Conservation (phyloP, 768 basidiomycete genomes). For the Leccinum broughii region DNA sequence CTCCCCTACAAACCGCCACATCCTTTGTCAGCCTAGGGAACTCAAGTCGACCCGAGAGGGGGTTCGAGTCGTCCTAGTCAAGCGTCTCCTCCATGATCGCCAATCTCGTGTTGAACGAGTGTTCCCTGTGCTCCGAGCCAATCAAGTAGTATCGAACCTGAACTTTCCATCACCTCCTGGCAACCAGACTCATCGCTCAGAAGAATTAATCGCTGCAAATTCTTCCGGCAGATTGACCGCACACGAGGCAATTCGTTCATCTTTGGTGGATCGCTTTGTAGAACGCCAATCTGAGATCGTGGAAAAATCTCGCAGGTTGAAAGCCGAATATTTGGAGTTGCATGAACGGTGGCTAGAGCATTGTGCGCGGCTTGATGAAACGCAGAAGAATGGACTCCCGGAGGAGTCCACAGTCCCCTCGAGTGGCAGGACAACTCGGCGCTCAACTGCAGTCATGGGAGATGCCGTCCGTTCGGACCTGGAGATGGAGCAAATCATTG, state of each 20-base stretch:
- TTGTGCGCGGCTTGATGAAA: conserved; percentile 66
- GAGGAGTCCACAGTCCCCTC: conserved; percentile 43
- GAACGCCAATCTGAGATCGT: conserved; percentile 49
- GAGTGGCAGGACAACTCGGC: conserved; percentile 65
- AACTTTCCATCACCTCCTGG: conserved; percentile 29
- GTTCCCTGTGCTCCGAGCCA: conserved; percentile 61
- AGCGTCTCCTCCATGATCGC: conserved; percentile 57
- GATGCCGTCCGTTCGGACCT: conserved; percentile 93
- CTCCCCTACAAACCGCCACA: conserved; percentile 8
- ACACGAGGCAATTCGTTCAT: conserved; percentile 44
- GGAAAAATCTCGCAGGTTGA: conserved; percentile 57
- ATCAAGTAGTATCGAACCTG: conserved; percentile 45
- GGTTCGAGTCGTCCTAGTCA: conserved; percentile 61
- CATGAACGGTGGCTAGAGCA: conserved; percentile 75
- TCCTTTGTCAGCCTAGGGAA: conserved; percentile 17
- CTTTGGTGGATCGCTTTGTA: conserved; percentile 55
- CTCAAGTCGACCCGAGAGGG: conserved; percentile 55
- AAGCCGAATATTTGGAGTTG: conserved; percentile 63
- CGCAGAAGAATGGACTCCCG: conserved; percentile 30
- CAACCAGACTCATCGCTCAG: conserved; percentile 46
- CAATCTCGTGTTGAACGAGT: conserved; percentile 65
- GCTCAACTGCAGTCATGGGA: conserved; percentile 68
- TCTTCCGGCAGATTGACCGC: conserved; percentile 36
- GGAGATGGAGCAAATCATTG: conserved; percentile 97
- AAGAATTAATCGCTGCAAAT: conserved; percentile 45